phyloP scores from a whole-genome alignment of 2,329 filamentous ascomycete genomes.

The Curvularia eragrostidis region DNA sequence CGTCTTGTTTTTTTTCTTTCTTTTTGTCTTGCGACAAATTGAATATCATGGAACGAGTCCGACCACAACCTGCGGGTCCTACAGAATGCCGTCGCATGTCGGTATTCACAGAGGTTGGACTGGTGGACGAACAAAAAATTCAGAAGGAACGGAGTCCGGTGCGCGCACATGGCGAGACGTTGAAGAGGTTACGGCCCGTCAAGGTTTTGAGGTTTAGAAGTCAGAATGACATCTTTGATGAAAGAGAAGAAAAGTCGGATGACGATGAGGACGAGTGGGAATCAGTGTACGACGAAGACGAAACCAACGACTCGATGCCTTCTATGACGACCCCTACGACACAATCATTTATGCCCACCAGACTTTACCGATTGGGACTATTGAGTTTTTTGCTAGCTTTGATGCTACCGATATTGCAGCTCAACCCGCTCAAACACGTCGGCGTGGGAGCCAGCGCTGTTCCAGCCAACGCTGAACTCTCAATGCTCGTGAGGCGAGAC shows the following conservation, averaged over 20 bases:
- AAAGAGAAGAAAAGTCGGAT: conserved; percentile 11
- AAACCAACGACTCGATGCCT: conserved; percentile 17
- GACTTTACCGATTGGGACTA: conserved; percentile 38
- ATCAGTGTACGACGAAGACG: conserved; percentile 36
- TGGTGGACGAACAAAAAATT: conserved; percentile 44
- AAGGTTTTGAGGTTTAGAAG: conserved; percentile 45
- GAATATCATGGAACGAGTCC: conserved; percentile 37
- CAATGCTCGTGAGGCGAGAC: conserved; percentile 34
- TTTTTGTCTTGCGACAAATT: not conserved
- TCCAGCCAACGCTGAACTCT: conserved; percentile 22
- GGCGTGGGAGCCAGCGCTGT: conserved; percentile 40
- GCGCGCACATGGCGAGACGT: conserved; percentile 29
- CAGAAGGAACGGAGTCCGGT: conserved; percentile 40
- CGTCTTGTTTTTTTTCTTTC: conserved; percentile 3
- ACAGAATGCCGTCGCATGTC: conserved; percentile 38
- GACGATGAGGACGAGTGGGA: conserved; percentile 37
- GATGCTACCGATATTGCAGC: conserved; percentile 44
- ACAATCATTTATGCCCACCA: conserved; percentile 24
- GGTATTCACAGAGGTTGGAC: conserved; percentile 48
- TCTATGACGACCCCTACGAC: conserved; percentile 6
- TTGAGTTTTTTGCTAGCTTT: conserved; percentile 42
- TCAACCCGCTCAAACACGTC: conserved; percentile 32
- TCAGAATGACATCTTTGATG: conserved; percentile 36
- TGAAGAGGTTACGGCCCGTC: conserved; percentile 34
- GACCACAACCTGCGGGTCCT: conserved; percentile 31